These are phyloP conservation scores for Protea cynaroides DNA, from an alignment of 164 flowering plant genomes.

Conservation along the genomic window DNA sequence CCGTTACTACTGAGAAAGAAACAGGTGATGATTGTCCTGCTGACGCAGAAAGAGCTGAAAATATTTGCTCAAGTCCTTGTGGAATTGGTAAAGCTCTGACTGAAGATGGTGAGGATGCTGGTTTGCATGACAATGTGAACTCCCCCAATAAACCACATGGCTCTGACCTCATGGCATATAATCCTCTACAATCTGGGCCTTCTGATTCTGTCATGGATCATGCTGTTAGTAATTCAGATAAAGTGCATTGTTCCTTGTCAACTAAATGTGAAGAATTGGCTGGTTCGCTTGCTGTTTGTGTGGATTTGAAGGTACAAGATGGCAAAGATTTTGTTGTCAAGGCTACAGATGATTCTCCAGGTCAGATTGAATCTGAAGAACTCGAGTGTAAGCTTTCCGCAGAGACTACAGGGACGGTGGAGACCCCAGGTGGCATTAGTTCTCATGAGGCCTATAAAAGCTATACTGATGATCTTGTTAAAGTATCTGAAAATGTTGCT, in stretches of 20 bases:
- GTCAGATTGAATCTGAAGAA: conserved; percentile 9
- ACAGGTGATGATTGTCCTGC: conserved; percentile 5
- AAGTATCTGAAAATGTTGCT: conserved; percentile 10
- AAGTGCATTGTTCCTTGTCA: neutral
- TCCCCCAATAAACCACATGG: neutral
- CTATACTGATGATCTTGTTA: conserved; percentile 15
- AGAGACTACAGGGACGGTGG: neutral
- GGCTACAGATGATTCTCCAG: conserved; percentile 6
- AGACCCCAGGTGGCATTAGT: conserved; percentile 7
- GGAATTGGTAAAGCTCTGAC: neutral
- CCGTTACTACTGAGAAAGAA: neutral
- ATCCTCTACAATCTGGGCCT: conserved; percentile 3
- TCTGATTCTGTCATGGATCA: neutral
- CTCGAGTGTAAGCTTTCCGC: conserved; percentile 5
- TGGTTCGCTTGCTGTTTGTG: neutral
- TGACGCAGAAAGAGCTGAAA: neutral
- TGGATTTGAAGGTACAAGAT: conserved; percentile 4
- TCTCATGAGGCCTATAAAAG: conserved; percentile 13
- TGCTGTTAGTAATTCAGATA: conserved; percentile 4
- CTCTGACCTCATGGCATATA: neutral
- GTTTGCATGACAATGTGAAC: neutral
- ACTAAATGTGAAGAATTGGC: conserved; percentile 5
- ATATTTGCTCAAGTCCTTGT: neutral
- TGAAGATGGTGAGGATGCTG: conserved; percentile 5
- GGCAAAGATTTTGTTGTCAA: conserved; percentile 1